Base-by-base conservation (phyloP, 2,329 filamentous ascomycete genomes). In the Cladosporium sp. region DNA sequence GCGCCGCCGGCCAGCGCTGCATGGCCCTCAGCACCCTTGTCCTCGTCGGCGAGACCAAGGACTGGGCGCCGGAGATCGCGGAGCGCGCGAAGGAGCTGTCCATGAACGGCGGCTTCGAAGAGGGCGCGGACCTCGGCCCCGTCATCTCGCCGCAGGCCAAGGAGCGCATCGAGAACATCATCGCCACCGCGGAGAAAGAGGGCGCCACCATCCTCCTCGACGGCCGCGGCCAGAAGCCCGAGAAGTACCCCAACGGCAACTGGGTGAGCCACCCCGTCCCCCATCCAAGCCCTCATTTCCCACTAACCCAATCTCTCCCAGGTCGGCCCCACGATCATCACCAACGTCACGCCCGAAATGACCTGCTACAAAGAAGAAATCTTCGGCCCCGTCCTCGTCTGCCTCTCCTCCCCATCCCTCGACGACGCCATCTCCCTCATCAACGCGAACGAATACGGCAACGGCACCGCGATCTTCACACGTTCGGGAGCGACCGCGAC, bases 21-120 rank as follows among this genome's bases (percentile, higher is more conserved):
- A 93, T 93, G 88, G 88, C 88, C 35, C 76, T 93, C 54, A 89
- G 85, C 66, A 90, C 88, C 1, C 76, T 91, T 14, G 87, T 93
- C 62, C 84, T 90, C 75, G 85, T 93, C 33, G 88, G 87, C 59
- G 87, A 91, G 76, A 90, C 87, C 44, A 89, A 88, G 74, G 80
- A 87, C 54, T 95, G 89, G 87, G 78, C 93, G 16, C 73, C 80
- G 3, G 88, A 93, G 65, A 77, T 93, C 51, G 87, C 86, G 10
- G 84, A 89, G 73, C 80, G 83, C 55, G 87, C 88, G 51, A 87
- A 85, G 74, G 72, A 73, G 35, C 80, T 93, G 51, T 83, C 78
- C 56, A 85, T 92, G 60, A 83, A 91, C 67, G 89, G 86, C 62
- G 88, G 88, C 4, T 93, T 93, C 65, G 89, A 93, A 69, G 72